phyloP scores from a whole-genome alignment of 2,329 filamentous ascomycete genomes.

The Thielaviopsis punctulata region DNA sequence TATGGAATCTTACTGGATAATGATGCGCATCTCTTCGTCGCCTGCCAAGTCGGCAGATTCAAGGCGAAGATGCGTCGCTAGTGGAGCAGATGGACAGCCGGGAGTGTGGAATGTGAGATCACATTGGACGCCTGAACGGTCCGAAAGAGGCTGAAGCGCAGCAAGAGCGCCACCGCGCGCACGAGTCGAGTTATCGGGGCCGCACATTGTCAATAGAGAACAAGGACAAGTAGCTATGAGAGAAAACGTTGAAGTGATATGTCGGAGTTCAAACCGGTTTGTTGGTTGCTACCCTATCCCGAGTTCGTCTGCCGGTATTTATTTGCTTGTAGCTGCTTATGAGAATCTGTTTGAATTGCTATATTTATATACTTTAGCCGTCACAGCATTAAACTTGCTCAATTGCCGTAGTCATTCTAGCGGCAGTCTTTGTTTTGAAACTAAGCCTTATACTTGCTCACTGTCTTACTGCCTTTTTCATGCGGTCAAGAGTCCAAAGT shows the following conservation, averaged over 20 bases:
- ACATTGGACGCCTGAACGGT: conserved; percentile 14
- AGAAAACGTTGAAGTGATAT: neutral
- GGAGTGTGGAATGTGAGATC: conserved; percentile 29
- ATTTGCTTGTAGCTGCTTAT: neutral
- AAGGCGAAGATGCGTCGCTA: conserved; percentile 27
- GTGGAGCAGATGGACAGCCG: conserved; percentile 20
- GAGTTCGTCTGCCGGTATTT: neutral
- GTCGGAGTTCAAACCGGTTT: neutral
- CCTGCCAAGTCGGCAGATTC: conserved; percentile 17
- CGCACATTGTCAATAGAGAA: conserved; percentile 26
- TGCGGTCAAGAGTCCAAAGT: too few relatives aligned
- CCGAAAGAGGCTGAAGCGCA: conserved; percentile 21
- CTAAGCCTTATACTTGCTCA: neutral
- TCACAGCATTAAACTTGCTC: neutral
- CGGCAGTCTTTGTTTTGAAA: neutral
- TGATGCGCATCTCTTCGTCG: conserved; percentile 19
- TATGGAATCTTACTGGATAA: conserved; percentile 25
- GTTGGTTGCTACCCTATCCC: neutral
- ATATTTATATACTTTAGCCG: neutral
- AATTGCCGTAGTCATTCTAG: too few relatives aligned
- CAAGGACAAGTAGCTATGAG: too few relatives aligned
- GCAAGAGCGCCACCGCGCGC: conserved; percentile 30
- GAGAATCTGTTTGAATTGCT: neutral
- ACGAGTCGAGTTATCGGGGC: conserved; percentile 23
- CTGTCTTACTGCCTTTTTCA: neutral